These are phyloP conservation scores for Ampelocalamus luodianensis DNA, from an alignment of 176 grass and related monocot genomes.

Conservation along the genomic window DNA sequence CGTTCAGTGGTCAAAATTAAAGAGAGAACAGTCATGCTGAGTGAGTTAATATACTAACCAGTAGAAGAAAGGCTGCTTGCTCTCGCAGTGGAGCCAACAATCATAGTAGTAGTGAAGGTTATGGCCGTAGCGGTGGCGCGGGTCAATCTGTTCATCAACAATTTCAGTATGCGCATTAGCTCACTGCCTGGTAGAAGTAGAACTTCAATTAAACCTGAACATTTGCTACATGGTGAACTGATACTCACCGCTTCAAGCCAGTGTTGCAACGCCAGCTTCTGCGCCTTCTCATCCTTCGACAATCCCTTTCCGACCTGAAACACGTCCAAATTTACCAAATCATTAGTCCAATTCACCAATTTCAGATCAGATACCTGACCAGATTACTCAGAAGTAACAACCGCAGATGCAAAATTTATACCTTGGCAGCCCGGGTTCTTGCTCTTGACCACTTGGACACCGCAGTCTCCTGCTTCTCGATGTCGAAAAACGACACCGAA, in stretches of 20 bases:
- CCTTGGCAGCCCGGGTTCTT: conserved; percentile 75
- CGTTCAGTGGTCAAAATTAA: neutral
- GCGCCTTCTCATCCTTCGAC: conserved; percentile 79
- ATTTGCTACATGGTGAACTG: neutral
- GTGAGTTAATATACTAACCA: conserved; percentile 45
- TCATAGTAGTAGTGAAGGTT: conserved; percentile 90
- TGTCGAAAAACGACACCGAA: conserved; percentile 86
- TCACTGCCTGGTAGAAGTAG: neutral
- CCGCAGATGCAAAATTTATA: neutral
- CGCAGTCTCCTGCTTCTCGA: conserved; percentile 75
- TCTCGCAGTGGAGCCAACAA: conserved; percentile 71
- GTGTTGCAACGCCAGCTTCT: conserved; percentile 80
- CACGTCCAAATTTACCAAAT: neutral
- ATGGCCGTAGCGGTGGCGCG: conserved; percentile 87
- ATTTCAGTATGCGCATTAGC: conserved; percentile 30
- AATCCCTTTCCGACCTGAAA: conserved; percentile 80
- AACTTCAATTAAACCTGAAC: neutral
- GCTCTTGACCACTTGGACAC: conserved; percentile 82
- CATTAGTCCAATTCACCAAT: neutral
- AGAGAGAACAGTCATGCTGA: neutral
- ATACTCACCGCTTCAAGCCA: conserved; percentile 83
- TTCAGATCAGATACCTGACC: neutral
- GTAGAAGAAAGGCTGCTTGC: conserved; percentile 98
- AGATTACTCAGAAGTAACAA: neutral
- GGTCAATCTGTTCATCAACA: conserved; percentile 72